These are phyloP conservation scores for Neurospora sp. DNA, from an alignment of 2,329 filamentous ascomycete genomes.

Conservation along the genomic window DNA sequence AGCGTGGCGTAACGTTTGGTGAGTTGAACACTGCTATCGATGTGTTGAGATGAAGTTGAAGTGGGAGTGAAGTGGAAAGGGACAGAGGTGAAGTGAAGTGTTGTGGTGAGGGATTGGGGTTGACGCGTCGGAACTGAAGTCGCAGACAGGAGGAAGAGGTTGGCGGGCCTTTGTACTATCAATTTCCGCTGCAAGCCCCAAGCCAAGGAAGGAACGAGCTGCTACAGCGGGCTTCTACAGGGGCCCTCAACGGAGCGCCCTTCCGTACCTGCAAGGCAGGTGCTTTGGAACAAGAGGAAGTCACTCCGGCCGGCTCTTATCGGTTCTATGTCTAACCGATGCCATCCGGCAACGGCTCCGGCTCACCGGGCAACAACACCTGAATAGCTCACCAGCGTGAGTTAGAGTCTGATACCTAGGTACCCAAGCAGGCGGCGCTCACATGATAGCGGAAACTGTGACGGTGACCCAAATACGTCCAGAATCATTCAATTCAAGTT, in stretches of 20 bases:
- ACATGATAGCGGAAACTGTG: too few relatives aligned
- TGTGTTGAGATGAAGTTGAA: not conserved
- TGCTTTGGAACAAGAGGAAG: not conserved
- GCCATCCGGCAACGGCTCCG: not conserved
- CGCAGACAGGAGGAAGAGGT: not conserved
- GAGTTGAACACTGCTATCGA: not conserved
- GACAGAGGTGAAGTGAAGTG: not conserved
- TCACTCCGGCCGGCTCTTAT: not conserved
- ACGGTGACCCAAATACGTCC: not conserved
- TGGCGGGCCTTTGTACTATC: not conserved
- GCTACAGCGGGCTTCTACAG: not conserved
- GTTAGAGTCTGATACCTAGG: not conserved
- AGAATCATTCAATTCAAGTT: too few relatives aligned
- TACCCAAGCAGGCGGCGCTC: not conserved
- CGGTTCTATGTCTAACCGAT: not conserved
- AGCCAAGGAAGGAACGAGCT: not conserved
- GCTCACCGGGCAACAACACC: not conserved
- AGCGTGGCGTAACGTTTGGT: not conserved
- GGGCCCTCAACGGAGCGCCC: not conserved
- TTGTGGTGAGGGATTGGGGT: not conserved
- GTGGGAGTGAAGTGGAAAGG: slow-evolving; percentile 25
- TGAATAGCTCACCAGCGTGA: not conserved
- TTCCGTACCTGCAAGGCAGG: not conserved
- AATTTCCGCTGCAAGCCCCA: not conserved
- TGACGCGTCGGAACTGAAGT: not conserved